Conservation (phyloP, 495 filamentous ascomycete species). For the Antarctomyces pellizariae region DNA sequence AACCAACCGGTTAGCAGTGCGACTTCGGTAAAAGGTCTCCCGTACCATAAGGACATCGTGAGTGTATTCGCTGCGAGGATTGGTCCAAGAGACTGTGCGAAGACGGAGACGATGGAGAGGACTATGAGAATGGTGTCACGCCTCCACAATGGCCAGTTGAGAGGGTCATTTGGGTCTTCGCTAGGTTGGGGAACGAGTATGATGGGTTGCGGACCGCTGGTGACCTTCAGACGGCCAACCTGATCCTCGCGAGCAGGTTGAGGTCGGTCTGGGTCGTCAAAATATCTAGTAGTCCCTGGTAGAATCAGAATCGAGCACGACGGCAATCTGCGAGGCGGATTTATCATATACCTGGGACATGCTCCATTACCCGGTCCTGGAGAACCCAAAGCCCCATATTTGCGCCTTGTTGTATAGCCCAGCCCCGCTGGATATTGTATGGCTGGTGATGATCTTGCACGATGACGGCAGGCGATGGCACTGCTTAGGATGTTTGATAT, state of each 20-base stretch:
- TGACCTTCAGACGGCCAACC: slow-evolving; percentile 46
- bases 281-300: slow-evolving; percentile 39
- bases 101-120: slow-evolving; percentile 57
- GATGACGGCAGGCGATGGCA: background rate
- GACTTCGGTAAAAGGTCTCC: slow-evolving; percentile 35
- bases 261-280: slow-evolving; percentile 27
- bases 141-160: slow-evolving; percentile 80
- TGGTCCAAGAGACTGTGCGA: slow-evolving; percentile 57
- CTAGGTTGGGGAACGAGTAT: slow-evolving; percentile 53
- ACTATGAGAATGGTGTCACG: slow-evolving; percentile 59
- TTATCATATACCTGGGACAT: slow-evolving; percentile 48
- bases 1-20: slow-evolving; percentile 76
- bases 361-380: slow-evolving; percentile 33
- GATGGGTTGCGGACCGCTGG: slow-evolving; percentile 36
- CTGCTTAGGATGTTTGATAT: background rate
- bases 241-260: slow-evolving; percentile 17
- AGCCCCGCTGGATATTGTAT: background rate
- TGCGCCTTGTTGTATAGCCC: slow-evolving; percentile 5
- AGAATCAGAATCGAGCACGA: slow-evolving; percentile 3
- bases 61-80: slow-evolving; percentile 75
- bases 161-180: slow-evolving; percentile 44
- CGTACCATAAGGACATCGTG: slow-evolving; percentile 36
- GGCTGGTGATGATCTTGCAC: background rate
- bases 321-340: slow-evolving; percentile 1
- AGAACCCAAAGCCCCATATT: slow-evolving; percentile 70